phyloP scores from a whole-genome alignment of 768 basidiomycete species.

The Lactarius sp. region DNA sequence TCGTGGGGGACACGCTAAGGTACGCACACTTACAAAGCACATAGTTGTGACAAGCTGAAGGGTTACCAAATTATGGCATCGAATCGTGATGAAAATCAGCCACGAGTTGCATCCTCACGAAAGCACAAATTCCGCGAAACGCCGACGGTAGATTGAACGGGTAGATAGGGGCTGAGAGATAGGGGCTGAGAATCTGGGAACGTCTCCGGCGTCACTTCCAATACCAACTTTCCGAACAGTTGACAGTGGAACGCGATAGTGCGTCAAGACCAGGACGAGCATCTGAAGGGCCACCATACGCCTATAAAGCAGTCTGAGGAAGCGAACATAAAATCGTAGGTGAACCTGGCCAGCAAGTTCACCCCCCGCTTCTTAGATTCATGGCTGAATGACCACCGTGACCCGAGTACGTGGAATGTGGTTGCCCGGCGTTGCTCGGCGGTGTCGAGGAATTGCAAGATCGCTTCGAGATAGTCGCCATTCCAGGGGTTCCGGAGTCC shows the following conservation, averaged over 20 bases:
- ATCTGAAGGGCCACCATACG: not conserved
- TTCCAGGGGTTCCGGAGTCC: constrained; percentile 7
- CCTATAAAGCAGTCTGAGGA: not conserved
- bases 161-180: no score
- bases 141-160: no score
- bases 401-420: not conserved
- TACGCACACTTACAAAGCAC: no score
- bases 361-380: constrained; percentile 6
- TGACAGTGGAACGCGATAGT: no score
- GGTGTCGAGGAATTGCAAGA: not conserved
- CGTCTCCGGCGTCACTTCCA: no score
- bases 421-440: not conserved
- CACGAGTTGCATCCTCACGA: not conserved
- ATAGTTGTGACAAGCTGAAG: no score
- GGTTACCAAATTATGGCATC: no score
- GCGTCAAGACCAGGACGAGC: not conserved
- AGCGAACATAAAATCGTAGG: not conserved
- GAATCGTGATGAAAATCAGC: no score
- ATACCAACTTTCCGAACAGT: no score
- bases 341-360: not conserved
- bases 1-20: no score
- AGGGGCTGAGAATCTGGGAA: no score
- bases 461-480: not conserved
- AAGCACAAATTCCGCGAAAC: no score
- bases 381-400: constrained; percentile 17